Conservation (phyloP, 1,284 basidiomycete species). For the Microbotryum silenes-acaulis region DNA sequence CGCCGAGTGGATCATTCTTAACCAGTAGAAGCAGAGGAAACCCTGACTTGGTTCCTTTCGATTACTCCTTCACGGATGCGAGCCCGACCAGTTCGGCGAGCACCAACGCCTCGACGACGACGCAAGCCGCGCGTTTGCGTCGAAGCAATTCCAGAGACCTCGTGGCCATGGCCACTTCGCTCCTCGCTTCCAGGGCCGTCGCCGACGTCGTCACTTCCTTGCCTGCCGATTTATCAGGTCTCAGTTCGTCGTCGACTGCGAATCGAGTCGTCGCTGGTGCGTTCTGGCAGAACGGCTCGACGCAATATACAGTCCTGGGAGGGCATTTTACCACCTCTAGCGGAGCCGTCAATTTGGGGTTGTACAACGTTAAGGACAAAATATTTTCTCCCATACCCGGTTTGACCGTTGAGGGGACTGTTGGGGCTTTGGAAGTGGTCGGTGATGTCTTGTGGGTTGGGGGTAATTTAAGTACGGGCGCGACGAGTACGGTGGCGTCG, state of each 20-base stretch:
- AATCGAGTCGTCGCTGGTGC: slow-evolving; percentile 77
- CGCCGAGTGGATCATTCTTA: slow-evolving; percentile 45
- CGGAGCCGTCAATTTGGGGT: slow-evolving; percentile 54
- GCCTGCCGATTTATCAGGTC: slow-evolving; percentile 14
- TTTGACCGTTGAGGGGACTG: slow-evolving; percentile 61
- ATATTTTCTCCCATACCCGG: slow-evolving; percentile 52
- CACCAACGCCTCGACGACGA: background rate
- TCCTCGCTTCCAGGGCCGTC: slow-evolving; percentile 10
- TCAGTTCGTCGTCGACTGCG: slow-evolving; percentile 48
- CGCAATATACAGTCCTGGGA: slow-evolving; percentile 66
- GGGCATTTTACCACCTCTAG: slow-evolving; percentile 68
- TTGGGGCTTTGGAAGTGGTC: slow-evolving; percentile 60
- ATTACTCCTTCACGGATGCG: slow-evolving; percentile 28
- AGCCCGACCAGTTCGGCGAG: background rate
- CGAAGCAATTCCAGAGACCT: background rate
- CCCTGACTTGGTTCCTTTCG: slow-evolving; percentile 34
- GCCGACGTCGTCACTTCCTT: slow-evolving; percentile 21
- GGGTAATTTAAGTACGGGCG: slow-evolving; percentile 56
- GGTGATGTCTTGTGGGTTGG: slow-evolving; percentile 64
- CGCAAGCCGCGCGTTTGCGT: background rate
- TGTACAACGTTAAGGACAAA: slow-evolving; percentile 58
- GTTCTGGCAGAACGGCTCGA: slow-evolving; percentile 79
- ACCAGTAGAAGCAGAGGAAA: slow-evolving; percentile 37
- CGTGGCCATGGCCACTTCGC: background rate
- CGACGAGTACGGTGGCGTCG: slow-evolving; percentile 37